A percentile compares a stretch with the other conserved stretches of the same genome.
These are phyloP conservation scores for Microdochium nivale DNA, from an alignment of 2,329 filamentous ascomycete genomes.

Conservation along the genomic window DNA sequence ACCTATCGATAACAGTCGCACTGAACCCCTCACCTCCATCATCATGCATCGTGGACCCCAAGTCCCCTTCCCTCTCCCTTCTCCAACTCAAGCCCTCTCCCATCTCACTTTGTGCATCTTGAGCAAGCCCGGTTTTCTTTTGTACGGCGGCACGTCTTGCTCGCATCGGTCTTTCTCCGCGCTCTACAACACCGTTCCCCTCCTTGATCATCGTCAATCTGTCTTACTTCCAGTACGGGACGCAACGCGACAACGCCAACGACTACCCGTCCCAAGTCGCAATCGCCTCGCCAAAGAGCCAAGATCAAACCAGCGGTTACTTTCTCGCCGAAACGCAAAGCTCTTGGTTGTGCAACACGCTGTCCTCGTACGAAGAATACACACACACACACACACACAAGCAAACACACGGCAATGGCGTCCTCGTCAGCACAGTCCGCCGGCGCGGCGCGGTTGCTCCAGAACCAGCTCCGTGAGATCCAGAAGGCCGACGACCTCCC, in stretches of 20 bases:
- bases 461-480: conserved; percentile 88
- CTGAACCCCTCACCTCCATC: neutral
- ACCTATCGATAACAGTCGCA: neutral
- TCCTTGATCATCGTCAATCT: no score
- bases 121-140: neutral
- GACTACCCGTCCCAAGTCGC: no score
- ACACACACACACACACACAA: neutral
- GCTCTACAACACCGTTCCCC: no score
- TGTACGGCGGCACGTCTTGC: neutral
- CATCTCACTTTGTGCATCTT: neutral
- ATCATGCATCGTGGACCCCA: neutral
- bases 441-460: conserved; percentile 65
- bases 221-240: no score
- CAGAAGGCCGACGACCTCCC: conserved; percentile 84
- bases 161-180: no score
- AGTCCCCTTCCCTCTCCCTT: neutral
- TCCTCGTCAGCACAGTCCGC: conserved; percentile 22
- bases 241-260: no score
- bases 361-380: no score
- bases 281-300: no score
- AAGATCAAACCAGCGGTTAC: no score
- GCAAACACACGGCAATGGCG: conserved; percentile 22
- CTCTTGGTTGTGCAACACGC: no score
- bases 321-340: no score
- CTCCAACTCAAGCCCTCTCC: neutral